phyloP scores from a whole-genome alignment of 1,284 basidiomycete species.

The Ganoderma lingzhi region DNA sequence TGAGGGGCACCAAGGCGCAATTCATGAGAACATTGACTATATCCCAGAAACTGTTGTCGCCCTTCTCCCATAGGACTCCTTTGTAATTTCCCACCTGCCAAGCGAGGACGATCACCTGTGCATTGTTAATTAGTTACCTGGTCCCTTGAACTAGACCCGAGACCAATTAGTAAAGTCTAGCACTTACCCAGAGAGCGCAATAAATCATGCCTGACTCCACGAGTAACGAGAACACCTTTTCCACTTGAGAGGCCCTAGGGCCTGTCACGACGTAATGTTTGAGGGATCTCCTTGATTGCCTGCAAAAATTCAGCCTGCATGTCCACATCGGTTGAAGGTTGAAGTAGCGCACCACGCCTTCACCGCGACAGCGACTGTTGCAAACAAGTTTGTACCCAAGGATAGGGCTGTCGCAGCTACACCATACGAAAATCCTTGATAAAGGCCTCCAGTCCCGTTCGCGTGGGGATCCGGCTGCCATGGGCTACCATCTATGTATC shows the following conservation, averaged over 20 bases:
- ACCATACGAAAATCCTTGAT: background rate
- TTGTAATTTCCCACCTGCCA: background rate
- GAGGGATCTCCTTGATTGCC: background rate
- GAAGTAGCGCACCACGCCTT: background rate
- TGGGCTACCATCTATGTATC: too few relatives aligned
- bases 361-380: background rate
- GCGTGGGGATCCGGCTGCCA: background rate
- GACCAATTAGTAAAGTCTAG: background rate
- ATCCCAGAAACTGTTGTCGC: background rate
- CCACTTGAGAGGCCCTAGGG: background rate
- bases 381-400: background rate
- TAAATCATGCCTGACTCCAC: background rate
- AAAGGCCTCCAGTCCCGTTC: background rate
- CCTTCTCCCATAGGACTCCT: background rate
- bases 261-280: background rate
- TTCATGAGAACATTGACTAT: background rate
- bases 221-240: background rate
- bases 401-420: background rate
- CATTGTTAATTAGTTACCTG: background rate
- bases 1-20: background rate
- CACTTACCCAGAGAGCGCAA: background rate
- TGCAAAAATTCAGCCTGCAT: background rate
- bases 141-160: background rate
- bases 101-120: background rate
- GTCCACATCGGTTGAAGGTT: too few relatives aligned